A percentile compares a stretch with the other conserved stretches of the same genome.
Conservation (phyloP, 768 basidiomycete genomes). For the Amanita thiersii region DNA sequence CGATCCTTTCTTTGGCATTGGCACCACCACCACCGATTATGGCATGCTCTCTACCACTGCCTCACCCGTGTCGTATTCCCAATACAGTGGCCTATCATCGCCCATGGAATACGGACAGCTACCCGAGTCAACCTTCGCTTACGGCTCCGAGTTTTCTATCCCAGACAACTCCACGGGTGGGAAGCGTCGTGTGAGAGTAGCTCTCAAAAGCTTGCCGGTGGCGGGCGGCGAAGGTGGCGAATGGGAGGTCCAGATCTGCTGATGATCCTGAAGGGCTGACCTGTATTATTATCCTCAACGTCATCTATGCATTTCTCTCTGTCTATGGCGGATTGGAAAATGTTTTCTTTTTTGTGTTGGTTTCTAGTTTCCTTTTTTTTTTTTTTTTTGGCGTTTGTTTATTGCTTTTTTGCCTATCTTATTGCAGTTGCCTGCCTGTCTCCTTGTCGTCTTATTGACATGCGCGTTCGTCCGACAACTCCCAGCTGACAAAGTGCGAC, state of each 20-base stretch:
- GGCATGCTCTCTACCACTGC: constrained; percentile 26
- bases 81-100: constrained; percentile 20
- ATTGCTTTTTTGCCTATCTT: not conserved
- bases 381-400: constrained; percentile 6
- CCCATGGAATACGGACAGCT: constrained; percentile 22
- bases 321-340: not conserved
- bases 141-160: constrained; percentile 29
- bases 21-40: constrained; percentile 28
- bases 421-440: too few species aligned
- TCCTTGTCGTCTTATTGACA: too few species aligned
- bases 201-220: constrained; percentile 55
- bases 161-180: constrained; percentile 24
- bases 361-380: not conserved
- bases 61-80: constrained; percentile 26
- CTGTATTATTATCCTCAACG: constrained; percentile 1
- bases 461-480: too few species aligned
- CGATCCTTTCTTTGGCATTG: constrained; percentile 56
- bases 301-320: constrained; percentile 5
- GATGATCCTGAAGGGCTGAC: constrained; percentile 11
- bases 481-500: not conserved
- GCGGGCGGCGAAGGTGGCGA: constrained; percentile 63
- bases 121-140: constrained; percentile 22
- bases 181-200: constrained; percentile 55
- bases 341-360: constrained; percentile 3
- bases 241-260: constrained; percentile 75